phyloP scores from a whole-genome alignment of 2,329 filamentous ascomycete species.

The Epichloe bromicola region DNA sequence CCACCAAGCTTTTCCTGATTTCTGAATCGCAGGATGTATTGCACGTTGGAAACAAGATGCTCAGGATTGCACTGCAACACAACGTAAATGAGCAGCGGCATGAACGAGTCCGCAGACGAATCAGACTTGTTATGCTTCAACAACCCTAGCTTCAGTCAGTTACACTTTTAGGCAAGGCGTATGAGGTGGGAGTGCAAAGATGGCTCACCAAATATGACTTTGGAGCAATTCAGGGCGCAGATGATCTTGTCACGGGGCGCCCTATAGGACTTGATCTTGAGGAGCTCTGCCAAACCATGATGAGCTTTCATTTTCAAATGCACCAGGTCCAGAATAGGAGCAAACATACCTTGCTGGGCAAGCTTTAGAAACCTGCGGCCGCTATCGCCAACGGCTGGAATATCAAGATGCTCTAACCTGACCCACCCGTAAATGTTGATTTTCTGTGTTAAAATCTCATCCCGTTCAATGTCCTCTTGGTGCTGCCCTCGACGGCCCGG shows the following conservation, averaged over 20 bases:
- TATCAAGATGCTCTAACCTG: slow-evolving; percentile 83
- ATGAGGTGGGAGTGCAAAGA: not conserved
- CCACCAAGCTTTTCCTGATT: slow-evolving; percentile 95
- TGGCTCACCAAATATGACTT: slow-evolving; percentile 82
- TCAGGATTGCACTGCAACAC: slow-evolving; percentile 91
- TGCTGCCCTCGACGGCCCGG: slow-evolving; percentile 88
- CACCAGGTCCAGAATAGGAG: not conserved
- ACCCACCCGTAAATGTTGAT: slow-evolving; percentile 97
- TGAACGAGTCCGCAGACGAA: slow-evolving; percentile 91
- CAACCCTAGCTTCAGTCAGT: slow-evolving; percentile 41
- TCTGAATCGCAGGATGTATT: slow-evolving; percentile 92
- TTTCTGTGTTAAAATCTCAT: slow-evolving; percentile 92
- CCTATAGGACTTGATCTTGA: slow-evolving; percentile 94
- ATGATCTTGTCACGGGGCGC: slow-evolving; percentile 98
- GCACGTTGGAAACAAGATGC: slow-evolving; percentile 91
- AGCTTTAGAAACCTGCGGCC: slow-evolving; percentile 78
- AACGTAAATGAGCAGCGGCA: slow-evolving; percentile 89
- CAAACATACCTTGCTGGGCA: slow-evolving; percentile 62
- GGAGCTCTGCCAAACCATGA: slow-evolving; percentile 49
- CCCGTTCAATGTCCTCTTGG: slow-evolving; percentile 93
- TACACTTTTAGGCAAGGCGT: not conserved
- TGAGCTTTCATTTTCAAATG: not conserved
- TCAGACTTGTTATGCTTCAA: slow-evolving; percentile 87
- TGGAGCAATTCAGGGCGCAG: slow-evolving; percentile 96
- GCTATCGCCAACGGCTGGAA: slow-evolving; percentile 70